Evolutionary conservation across 2,329 filamentous ascomycete genomes (phyloP), one percentile per base, ranked within the genome.

Genomic region (Didymella keratinophila): DNA sequence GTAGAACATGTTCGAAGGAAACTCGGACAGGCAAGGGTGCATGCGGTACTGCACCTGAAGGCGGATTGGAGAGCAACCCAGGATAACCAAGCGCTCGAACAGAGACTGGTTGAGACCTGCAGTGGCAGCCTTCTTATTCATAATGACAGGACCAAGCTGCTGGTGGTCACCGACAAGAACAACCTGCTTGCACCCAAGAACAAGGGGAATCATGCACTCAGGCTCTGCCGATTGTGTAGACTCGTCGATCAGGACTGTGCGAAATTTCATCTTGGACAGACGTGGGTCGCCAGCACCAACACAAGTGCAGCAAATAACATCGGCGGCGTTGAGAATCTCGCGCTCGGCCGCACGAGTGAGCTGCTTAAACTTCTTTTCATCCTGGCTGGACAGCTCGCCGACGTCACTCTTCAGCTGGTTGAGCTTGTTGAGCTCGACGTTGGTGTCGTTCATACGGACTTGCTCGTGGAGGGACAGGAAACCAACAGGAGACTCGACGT

Each of bases 61-160:
- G 52, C 94, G 91, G 67, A 97, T 97, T 8, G 95, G 95, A 37
- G 90, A 88, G 70, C 93, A 90, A 43, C 90, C 90, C n/a, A 98
- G 85, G 71, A 94, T 92, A 69, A 98, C 93, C 49, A 99, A 84
- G 70, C 95, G 92, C 80, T 99, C 95, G 72, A 99, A 99, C 10
- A 99, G 84, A n/a, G 94, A 98, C 78, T 98, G 95, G 79, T 98
- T 97, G 16, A 99, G 84, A 61, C 95, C 95, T 54, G 95, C 95
- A 79, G 98, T 98, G 61, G 95, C 95, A 14, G 95, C 95, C 80
- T 98, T 98, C 85, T 99, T 99, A 84, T 99, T 99, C 94, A 99
- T 99, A 75, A 99, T 98, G 70, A 99, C 95, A 1, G 95, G 95
- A 0, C 95, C 95, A 65, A 99, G 87, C 77, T 99, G 95, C 78